Evolutionary conservation across 169 alveolate genomes (phyloP), one percentile per base, ranked within the genome.

Genomic region (Plasmodium vivax): DNA sequence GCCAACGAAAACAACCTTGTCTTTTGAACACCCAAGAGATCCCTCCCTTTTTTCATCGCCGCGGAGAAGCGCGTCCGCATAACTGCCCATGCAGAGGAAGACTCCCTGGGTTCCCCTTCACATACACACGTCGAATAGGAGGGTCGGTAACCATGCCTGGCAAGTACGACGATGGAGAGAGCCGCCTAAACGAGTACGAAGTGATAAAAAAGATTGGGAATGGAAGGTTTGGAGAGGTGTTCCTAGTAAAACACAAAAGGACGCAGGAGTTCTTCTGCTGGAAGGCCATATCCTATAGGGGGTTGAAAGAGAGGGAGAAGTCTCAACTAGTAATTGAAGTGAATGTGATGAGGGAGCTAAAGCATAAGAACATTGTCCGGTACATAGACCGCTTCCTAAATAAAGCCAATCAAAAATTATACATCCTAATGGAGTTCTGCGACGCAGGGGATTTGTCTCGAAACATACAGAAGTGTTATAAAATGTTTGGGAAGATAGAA

Each of bases 381-480:
- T 99, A 98, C 96, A 98, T 98, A 84, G 99, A 98, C 84, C 95
- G 99, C 41, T 97, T 98, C 68, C 96, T 99, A 36, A 99, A 99
- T 95, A 98, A 98, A 84, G 96, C 97, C 82, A 97, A 96, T 58
- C 97, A 98, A 47, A 98, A 98, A 82, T 96, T 98, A 23, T 99
- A 97, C 96, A 98, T 98, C 23, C 96, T 99, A 45, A 98, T 98
- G 98, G 99, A 99, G 96, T 98, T 97, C 95, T 98, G 99, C 87
- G 99, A 98, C 85, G 98, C 98, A 47, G 99, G 99, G 27, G 99
- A 99, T 87, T 96, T 99, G 81, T 98, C 99, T 9, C 94, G 98
- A 74, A 91, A 98, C 30, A 98, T 99, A 87, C 98, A 98, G 84
- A 98, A 97, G 93, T 97, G 97, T 80, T 97, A 97, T 92, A 97